Base-by-base conservation (phyloP, 148 eudicot species). In the Nepenthes gracilis region DNA sequence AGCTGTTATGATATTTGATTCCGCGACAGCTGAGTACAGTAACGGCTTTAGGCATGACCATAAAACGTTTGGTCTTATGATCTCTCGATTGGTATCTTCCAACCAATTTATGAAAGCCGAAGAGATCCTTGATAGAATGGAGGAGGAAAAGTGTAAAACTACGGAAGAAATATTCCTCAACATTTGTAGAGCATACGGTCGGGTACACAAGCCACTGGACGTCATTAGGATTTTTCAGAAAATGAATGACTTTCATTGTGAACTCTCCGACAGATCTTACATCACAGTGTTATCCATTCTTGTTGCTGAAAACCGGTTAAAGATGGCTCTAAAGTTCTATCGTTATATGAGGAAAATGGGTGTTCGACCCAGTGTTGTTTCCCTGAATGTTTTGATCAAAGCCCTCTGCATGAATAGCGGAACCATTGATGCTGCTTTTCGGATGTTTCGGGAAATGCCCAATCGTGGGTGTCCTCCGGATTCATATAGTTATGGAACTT, bases 171-270 rank as follows among this genome's bases (percentile, higher is more conserved):
- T 81, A 52, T 76, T 89, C 67, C 69, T 89, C 47, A 77, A 83
- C 6, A 75, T 89, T 34, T 88, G 81, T 76, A 72, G 92, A 58
- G 99, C 81, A 23, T 93, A 86, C 65, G 99, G 87, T 34, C 80
- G 99, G 65, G 95, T 84, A 51, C 99, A 93, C 72, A 84, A 77
- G 74, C 95, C 99, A 1, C 58, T 76, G 59, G 99, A 93, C 33
- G 92, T 78, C 4, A 59, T 89, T 67, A 68, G 92, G 72, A 55
- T 89, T 58, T 93, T 93, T 53, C 71, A 80, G 50, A 78, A 70
- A 57, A 85, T 85, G 79, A 86, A 80, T 64, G 92, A 81, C 36
- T 84, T 62, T 70, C 80, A 68, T 35, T 84, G 85, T 55, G 70
- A 79, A 43, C 81, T 81, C 4, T 75, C 86, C 3, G 71, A 71